phyloP scores from a whole-genome alignment of 2,329 filamentous ascomycete genomes.

The Cadophora luteo-olivacea region DNA sequence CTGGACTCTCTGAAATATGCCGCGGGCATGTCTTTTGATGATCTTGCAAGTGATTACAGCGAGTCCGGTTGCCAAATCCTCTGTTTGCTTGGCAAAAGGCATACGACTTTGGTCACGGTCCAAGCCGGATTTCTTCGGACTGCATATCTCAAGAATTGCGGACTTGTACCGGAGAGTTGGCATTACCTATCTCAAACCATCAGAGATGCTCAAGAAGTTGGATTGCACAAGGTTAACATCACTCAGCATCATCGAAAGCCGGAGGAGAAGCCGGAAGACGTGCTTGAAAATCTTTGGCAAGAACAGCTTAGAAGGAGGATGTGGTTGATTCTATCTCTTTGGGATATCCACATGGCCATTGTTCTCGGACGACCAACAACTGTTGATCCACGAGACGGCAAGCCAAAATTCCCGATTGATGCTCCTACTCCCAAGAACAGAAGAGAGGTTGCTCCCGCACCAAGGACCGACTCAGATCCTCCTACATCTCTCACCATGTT shows the following conservation, averaged over 20 bases:
- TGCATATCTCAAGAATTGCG: constrained; percentile 64
- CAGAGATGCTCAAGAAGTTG: constrained; percentile 67
- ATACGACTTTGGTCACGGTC: constrained; percentile 62
- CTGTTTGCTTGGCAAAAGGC: constrained; percentile 61
- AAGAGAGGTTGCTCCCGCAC: constrained; percentile 55
- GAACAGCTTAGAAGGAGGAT: constrained; percentile 61
- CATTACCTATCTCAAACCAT: constrained; percentile 59
- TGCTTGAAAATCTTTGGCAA: constrained; percentile 63
- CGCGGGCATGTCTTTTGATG: constrained; percentile 64
- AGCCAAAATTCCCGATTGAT: constrained; percentile 60
- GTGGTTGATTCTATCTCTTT: constrained; percentile 61
- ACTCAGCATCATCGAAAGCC: constrained; percentile 54
- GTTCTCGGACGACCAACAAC: constrained; percentile 50
- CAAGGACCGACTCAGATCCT: constrained; percentile 53
- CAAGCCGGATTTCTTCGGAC: constrained; percentile 63
- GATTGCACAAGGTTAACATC: constrained; percentile 57
- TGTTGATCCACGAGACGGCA: constrained; percentile 56
- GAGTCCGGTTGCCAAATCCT: constrained; percentile 62
- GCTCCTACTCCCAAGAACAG: constrained; percentile 55
- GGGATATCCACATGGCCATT: constrained; percentile 47
- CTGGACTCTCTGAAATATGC: constrained; percentile 65
- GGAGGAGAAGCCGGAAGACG: constrained; percentile 53
- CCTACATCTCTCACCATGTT: constrained; percentile 62
- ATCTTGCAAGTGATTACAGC: constrained; percentile 66
- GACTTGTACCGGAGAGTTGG: constrained; percentile 61